Base-by-base conservation (phyloP, 83 land plant species). In the Picea abies region DNA sequence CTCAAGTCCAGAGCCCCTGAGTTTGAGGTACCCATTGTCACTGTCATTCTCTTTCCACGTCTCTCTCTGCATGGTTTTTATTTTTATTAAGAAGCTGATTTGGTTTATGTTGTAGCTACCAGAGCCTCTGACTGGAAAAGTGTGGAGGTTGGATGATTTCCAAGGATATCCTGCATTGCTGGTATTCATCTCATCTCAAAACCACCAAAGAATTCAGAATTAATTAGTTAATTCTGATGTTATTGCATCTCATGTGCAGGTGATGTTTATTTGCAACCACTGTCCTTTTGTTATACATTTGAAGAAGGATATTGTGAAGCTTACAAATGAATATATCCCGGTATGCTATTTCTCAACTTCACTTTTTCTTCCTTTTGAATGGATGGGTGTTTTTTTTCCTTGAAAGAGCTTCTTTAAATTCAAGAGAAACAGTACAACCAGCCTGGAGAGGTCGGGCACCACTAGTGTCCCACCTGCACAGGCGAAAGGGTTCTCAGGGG, bases 221-320 rank as follows among this genome's bases (percentile, higher is more conserved):
- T 12, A 19, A 47, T 39, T 3, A 11, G 19, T 16, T 41, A 37
- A 23, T 25, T 49, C 29, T 68, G 9, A 8, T 39, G 79, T 69
- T 52, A 12, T 60, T 39, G 56, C 56, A 10, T 52, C 56, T 47
- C 49, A 25, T 37, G 10, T 85, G 83, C 92, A 97, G 99, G 98
- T 97, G 61, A 97, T 97, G 96, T 95, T 97, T 75, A 90, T 97
- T 39, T 97, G 99, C 90, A 97, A 97, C 80, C 99, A 97, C 81
- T 97, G 99, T 81, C 99, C 99, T 35, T 97, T 92, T 83, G 99
- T 97, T 65, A 91, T 81, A 32, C 96, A 92, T 87, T 83, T 97
- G 91, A 91, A 97, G 80, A 87, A 86, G 60, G 95, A 90, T 83
- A 87, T 97, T 78, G 94, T 92, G 70, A 93, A 95, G 86, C 94